Evolutionary conservation across 441 rosid genomes (phyloP).

Genomic region (Macaranga tanarius): DNA sequence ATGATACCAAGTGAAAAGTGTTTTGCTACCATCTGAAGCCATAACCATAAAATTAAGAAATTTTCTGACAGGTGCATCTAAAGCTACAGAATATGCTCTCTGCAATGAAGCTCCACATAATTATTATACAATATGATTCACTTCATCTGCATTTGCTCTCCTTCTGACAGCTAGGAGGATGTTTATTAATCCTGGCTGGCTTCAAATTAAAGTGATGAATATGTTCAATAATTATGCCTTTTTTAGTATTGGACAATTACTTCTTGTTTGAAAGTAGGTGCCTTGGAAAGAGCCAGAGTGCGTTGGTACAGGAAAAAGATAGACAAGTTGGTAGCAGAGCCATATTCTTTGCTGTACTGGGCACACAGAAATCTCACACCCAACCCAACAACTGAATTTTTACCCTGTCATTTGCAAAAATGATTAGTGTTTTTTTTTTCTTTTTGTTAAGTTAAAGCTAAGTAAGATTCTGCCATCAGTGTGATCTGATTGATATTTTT

Average conservation of each 20-base stretch:
- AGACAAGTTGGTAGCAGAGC: conserved; percentile 13
- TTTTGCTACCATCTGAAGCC: neutral
- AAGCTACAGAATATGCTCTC: neutral
- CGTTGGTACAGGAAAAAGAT: conserved; percentile 4
- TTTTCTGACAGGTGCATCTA: no score
- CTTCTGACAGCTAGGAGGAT: neutral
- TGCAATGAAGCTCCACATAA: neutral
- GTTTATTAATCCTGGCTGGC: conserved; percentile 4
- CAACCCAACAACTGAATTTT: neutral
- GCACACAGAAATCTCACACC: neutral
- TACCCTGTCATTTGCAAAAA: conserved; percentile 6
- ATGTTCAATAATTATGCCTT: conserved; percentile 3
- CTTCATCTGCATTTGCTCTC: neutral
- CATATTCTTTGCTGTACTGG: conserved; percentile 4
- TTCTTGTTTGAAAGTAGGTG: conserved; percentile 10
- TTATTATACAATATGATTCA: no score
- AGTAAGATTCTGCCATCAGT: no score
- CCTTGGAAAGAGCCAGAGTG: conserved; percentile 9
- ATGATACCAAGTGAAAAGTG: neutral
- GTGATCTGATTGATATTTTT: no score
- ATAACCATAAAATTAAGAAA: no score
- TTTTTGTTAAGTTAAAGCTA: no score
- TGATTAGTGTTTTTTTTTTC: conserved; percentile 9
- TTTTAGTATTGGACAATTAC: neutral
- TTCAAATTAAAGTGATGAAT: neutral